Evolutionary conservation across 148 eudicot species (phyloP).

Genomic region (Chenopodium quinoa): DNA sequence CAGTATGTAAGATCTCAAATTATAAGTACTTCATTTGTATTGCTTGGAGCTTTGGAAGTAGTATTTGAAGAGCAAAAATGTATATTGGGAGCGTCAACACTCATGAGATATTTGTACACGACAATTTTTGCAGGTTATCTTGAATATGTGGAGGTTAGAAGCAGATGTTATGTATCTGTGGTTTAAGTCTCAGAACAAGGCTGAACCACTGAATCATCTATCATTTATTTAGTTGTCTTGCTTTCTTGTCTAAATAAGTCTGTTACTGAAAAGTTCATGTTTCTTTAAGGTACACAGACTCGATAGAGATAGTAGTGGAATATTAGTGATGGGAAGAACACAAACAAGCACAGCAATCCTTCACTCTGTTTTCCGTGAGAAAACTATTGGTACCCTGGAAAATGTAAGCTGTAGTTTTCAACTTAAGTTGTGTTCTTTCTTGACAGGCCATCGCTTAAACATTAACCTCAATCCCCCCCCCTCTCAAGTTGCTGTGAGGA

Average conservation of each 20-base stretch:
- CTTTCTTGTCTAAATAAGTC: neutral
- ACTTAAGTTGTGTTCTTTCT: neutral
- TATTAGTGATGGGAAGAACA: slow-evolving; percentile 95
- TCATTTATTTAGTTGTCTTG: neutral
- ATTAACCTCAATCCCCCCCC: too few relatives aligned
- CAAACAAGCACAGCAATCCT: slow-evolving; percentile 70
- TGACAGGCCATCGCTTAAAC: neutral
- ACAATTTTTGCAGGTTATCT: neutral
- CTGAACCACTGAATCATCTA: neutral
- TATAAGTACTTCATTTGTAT: neutral
- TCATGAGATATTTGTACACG: slow-evolving; percentile 4
- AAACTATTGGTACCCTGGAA: slow-evolving; percentile 60
- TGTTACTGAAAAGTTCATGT: slow-evolving; percentile 14
- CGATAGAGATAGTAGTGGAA: slow-evolving; percentile 95
- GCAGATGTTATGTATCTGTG: too few relatives aligned
- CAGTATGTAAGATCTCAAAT: neutral
- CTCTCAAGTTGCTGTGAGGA: neutral
- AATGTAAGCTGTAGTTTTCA: slow-evolving; percentile 43
- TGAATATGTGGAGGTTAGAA: neutral
- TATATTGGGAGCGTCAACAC: neutral
- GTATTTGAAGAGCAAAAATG: neutral
- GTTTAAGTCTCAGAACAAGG: neutral
- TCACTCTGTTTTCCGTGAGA: slow-evolving; percentile 95
- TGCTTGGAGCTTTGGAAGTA: neutral
- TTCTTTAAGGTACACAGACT: slow-evolving; percentile 88